Evolutionary conservation across 192 early-diverging fungal genomes (phyloP).

Genomic region (Backusella tarrabulga): DNA sequence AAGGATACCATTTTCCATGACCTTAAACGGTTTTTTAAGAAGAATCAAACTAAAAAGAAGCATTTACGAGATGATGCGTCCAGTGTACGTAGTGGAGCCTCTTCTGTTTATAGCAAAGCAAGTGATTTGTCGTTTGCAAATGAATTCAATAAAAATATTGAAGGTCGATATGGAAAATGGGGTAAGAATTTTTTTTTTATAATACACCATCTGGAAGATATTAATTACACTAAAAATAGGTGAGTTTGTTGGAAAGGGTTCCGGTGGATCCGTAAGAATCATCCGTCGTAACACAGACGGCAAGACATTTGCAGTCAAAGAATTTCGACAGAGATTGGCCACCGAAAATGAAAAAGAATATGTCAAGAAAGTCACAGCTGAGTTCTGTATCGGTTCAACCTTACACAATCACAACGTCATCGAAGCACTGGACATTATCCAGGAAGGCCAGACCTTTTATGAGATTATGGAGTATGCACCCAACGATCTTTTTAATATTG

Average conservation of each 20-base stretch:
- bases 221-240: slow-evolving; percentile 13
- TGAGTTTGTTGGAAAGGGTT: slow-evolving; percentile 59
- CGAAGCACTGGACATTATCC: slow-evolving; percentile 76
- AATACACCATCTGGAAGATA: neutral
- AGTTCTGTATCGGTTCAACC: slow-evolving; percentile 84
- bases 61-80: neutral
- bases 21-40: slow-evolving; percentile 50
- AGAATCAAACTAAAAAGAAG: slow-evolving; percentile 5
- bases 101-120: slow-evolving; percentile 7
- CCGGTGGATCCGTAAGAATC: slow-evolving; percentile 73
- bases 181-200: slow-evolving; percentile 24
- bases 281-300: slow-evolving; percentile 59
- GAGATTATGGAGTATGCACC: slow-evolving; percentile 93
- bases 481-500: slow-evolving; percentile 83
- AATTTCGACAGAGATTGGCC: slow-evolving; percentile 66
- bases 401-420: slow-evolving; percentile 81
- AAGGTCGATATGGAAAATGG: slow-evolving; percentile 39
- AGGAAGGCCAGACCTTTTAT: slow-evolving; percentile 61
- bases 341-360: slow-evolving; percentile 75
- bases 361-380: slow-evolving; percentile 81
- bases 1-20: slow-evolving; percentile 45
- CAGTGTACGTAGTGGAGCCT: neutral
- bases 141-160: slow-evolving; percentile 35
- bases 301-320: slow-evolving; percentile 75
- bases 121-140: slow-evolving; percentile 35